Conservation (phyloP, 495 filamentous ascomycete genomes). For the Glutinoglossum americanum region DNA sequence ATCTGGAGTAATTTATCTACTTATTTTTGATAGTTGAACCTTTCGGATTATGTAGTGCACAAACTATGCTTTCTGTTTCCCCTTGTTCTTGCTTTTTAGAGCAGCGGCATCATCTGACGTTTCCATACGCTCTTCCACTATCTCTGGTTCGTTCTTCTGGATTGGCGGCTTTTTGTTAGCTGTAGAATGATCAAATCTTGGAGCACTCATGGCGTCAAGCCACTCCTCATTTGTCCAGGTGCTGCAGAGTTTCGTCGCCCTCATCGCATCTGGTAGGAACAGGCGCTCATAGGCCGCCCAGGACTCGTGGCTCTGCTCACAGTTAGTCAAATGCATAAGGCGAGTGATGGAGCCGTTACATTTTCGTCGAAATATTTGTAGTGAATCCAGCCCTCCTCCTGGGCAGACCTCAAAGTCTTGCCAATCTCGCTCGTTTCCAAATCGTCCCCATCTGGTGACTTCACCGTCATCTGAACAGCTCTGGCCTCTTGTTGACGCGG, state of each 20-base stretch:
- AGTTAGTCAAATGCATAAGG: background rate
- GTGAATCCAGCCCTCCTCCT: slow-evolving; percentile 45
- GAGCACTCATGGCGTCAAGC: slow-evolving; percentile 1
- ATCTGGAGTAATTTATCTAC: too few relatives aligned
- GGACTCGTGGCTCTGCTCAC: background rate
- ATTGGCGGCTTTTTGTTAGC: background rate
- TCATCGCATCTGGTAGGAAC: background rate
- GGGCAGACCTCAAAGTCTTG: slow-evolving; percentile 33
- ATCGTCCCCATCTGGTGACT: slow-evolving; percentile 33
- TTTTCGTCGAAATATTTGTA: slow-evolving; percentile 50
- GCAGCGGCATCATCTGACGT: background rate
- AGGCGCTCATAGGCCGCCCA: background rate
- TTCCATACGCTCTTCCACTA: background rate
- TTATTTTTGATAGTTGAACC: too few relatives aligned
- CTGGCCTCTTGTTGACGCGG: slow-evolving; percentile 30
- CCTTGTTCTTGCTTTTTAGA: background rate
- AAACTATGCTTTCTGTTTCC: background rate
- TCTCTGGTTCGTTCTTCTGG: background rate
- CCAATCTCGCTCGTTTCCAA: slow-evolving; percentile 26
- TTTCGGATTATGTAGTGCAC: too few relatives aligned
- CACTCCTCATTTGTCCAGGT: background rate
- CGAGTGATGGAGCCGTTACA: slow-evolving; percentile 15
- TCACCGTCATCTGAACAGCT: slow-evolving; percentile 45
- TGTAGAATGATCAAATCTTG: background rate
- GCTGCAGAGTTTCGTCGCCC: background rate